phyloP scores from a whole-genome alignment of 352 stramenopile species.

The Pythium coloratum region DNA sequence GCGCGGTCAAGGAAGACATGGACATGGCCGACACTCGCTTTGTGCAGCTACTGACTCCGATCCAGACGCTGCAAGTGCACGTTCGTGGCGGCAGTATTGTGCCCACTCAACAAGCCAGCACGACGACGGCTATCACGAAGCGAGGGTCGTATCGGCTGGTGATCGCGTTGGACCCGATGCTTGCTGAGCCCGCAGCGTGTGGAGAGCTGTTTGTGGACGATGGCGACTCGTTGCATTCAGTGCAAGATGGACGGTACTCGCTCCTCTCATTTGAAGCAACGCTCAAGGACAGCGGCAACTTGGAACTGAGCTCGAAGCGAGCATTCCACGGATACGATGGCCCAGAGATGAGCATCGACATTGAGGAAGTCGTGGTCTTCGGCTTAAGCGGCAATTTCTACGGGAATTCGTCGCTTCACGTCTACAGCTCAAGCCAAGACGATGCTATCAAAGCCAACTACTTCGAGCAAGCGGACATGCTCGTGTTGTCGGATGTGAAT shows the following conservation, averaged over 20 bases:
- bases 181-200: conserved; percentile 22
- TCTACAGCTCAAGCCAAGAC: conserved; percentile 9
- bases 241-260: conserved; percentile 59
- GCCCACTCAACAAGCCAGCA: conserved; percentile 50
- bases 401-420: conserved; percentile 59
- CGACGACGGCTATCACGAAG: conserved; percentile 59
- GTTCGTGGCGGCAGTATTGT: conserved; percentile 67
- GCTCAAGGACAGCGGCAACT: conserved; percentile 34
- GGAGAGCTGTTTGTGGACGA: conserved; percentile 79
- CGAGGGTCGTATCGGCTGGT: conserved; percentile 55
- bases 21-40: conserved; percentile 8
- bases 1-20: conserved; percentile 8
- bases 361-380: conserved; percentile 57
- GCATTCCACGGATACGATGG: conserved; percentile 55
- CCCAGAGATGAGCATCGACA: conserved; percentile 61
- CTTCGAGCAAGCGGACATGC: conserved; percentile 64
- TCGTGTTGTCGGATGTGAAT: conserved; percentile 52
- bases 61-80: conserved; percentile 61
- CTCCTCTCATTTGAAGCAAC: conserved; percentile 43
- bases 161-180: conserved; percentile 40
- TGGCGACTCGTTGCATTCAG: conserved; percentile 63
- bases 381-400: conserved; percentile 48
- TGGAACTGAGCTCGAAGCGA: conserved; percentile 44
- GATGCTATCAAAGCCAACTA: conserved; percentile 49
- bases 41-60: conserved; percentile 49